Percentiles rank a stretch among this genome's conserved stretches.
phyloP scores from a whole-genome alignment of 2,329 filamentous ascomycete species.

The Dryadomyces sulphureus region DNA sequence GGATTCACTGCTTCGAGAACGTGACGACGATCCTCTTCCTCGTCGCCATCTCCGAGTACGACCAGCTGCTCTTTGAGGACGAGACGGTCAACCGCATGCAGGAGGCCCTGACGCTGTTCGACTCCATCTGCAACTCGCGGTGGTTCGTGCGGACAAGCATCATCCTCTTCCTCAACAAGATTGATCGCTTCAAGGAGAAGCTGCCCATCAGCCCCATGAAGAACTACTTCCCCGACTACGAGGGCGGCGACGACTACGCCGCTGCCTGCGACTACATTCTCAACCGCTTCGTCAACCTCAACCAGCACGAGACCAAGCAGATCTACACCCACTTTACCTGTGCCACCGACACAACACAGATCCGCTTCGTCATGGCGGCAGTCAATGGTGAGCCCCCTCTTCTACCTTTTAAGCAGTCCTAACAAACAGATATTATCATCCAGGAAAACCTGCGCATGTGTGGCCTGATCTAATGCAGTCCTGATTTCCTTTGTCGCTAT shows the following conservation, averaged over 20 bases:
- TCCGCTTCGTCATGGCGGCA: conserved; percentile 98
- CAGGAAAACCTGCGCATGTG: conserved; percentile 78
- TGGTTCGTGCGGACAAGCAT: conserved; percentile 88
- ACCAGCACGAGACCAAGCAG: conserved; percentile 98
- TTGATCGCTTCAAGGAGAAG: conserved; percentile 80
- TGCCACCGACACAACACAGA: conserved; percentile 96
- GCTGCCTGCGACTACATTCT: conserved; percentile 97
- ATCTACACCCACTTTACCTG: conserved; percentile 99
- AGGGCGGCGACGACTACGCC: conserved; percentile 89
- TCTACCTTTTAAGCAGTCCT: neutral
- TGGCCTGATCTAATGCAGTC: conserved; percentile 12
- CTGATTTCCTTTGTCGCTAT: conserved; percentile 6
- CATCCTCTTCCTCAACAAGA: conserved; percentile 83
- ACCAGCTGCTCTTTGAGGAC: conserved; percentile 89
- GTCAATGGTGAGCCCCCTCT: conserved; percentile 62
- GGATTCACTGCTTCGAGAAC: conserved; percentile 98
- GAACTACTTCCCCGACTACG: conserved; percentile 82
- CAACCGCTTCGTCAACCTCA: conserved; percentile 94
- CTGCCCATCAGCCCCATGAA: conserved; percentile 70
- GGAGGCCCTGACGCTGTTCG: conserved; percentile 72
- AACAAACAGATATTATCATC: conserved; percentile 84
- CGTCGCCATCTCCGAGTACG: conserved; percentile 93
- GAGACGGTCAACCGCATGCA: conserved; percentile 95
- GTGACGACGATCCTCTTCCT: conserved; percentile 94
- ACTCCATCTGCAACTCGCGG: conserved; percentile 75